Percentiles rank a stretch among this genome's conserved stretches.
Conservation (phyloP, 139 green algal genomes). For the Marvania coccoides region DNA sequence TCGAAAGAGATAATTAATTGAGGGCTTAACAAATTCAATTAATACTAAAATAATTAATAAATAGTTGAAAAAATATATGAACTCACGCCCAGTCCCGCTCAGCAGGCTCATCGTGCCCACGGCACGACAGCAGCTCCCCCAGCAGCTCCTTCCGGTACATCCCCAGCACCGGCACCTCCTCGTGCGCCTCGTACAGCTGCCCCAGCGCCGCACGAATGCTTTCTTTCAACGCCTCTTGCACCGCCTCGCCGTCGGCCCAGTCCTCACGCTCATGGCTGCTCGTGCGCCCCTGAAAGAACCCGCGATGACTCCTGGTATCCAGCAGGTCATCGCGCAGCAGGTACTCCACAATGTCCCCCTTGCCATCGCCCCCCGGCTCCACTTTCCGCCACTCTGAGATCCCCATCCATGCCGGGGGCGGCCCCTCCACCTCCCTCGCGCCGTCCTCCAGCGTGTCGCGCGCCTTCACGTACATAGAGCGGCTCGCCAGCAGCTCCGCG, state of each 20-base stretch:
- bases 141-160: constrained; percentile 71
- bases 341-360: too few species aligned
- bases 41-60: too few species aligned
- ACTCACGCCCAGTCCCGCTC: neutral
- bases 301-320: constrained; percentile 2
- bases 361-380: neutral
- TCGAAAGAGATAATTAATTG: too few species aligned
- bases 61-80: too few species aligned
- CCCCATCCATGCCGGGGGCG: constrained; percentile 14
- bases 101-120: constrained; percentile 37
- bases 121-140: constrained; percentile 66
- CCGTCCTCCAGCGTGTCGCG: constrained; percentile 42
- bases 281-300: neutral
- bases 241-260: constrained; percentile 32
- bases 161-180: constrained; percentile 59
- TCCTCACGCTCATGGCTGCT: neutral
- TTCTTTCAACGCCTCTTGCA: constrained; percentile 34
- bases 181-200: constrained; percentile 48
- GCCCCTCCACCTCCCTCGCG: constrained; percentile 51
- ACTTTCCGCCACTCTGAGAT: neutral
- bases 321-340: neutral
- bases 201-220: constrained; percentile 47
- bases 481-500: constrained; percentile 11
- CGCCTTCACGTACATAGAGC: neutral
- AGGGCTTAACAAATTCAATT: too few species aligned